These are phyloP conservation scores for Cinchona pubescens DNA, from an alignment of 257 asterid species.

Conservation along the genomic window DNA sequence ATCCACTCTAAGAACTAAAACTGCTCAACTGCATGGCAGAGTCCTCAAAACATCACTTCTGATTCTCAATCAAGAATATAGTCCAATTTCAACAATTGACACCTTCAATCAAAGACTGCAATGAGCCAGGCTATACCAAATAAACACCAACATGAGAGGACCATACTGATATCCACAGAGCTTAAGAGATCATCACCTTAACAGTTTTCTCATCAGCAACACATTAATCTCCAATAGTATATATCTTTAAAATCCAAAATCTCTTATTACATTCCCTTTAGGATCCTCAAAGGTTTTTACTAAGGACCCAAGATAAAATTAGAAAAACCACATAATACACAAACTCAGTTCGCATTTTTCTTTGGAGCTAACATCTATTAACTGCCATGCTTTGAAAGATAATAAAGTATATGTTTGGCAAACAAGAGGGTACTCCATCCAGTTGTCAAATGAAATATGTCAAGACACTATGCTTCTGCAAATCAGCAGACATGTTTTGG, in stretches of 20 bases:
- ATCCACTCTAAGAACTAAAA: background rate
- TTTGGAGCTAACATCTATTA: background rate
- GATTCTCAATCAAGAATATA: background rate
- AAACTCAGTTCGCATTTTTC: background rate
- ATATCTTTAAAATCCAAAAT: background rate
- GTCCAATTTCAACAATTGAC: background rate
- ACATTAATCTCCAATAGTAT: background rate
- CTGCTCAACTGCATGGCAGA: background rate
- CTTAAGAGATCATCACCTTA: background rate
- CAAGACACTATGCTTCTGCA: background rate
- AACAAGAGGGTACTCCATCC: background rate
- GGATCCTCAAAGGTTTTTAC: background rate
- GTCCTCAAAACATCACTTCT: background rate
- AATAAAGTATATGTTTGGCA: background rate
- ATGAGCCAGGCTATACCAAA: background rate
- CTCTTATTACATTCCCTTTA: background rate
- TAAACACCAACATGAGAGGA: background rate
- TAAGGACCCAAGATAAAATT: background rate
- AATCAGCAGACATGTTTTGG: background rate
- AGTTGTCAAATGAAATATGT: background rate
- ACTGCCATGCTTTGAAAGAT: background rate
- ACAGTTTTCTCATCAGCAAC: background rate
- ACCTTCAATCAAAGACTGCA: background rate
- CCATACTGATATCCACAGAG: background rate
- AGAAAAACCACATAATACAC: background rate